Base-by-base conservation (phyloP, 768 basidiomycete genomes). In the Amanita brunnescens region DNA sequence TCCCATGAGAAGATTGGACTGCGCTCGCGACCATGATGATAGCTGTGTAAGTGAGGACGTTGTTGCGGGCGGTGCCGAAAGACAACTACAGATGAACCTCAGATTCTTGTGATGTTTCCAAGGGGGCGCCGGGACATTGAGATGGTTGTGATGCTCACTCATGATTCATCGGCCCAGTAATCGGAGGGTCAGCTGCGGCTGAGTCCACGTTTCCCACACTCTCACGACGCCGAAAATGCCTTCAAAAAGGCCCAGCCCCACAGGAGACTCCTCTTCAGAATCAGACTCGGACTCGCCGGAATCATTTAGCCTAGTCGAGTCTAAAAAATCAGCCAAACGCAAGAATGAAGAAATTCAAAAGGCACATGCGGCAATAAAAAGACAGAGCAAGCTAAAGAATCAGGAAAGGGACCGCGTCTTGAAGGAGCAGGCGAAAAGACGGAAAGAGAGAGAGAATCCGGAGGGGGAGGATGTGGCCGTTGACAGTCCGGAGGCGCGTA, bases 381-480 rank as follows among this genome's bases (percentile, higher is more conserved):
- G 24, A 18, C 33, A 47, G 45, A 46, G n/a, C n/a, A 35, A 33
- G 34, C n/a, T 20, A 26, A 52, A 39, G 44, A 52, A 46, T n/a
- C 33, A 40, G 21, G 43, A 52, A 21, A 16, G 44, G 34, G 51
- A 52, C 20, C 42, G 23, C 24, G 18, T 45, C 23, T 29, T 52
- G 51, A 52, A 52, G 35, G 44, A 46, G 26, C 51, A 52, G 34
- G 51, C 51, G 6, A 16, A 29, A 34, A 34, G 16, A 32, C 29
- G 51, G 42, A 52, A 40, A 40, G 51, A 38, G 44, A 45, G 51
- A 23, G 12, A 46, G 5, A 26, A 37, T 35, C 14, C 10, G 23
- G 12, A 26, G 21, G 26, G 46, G 6, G 20, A 20, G 16, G 16
- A n/a, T 49, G 16, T 7, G 18, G 26, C 10, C 14, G 39, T 6